Percentiles rank a stretch among this genome's conserved stretches.
Evolutionary conservation across 441 rosid species (phyloP).

Genomic region (Gossypium davidsonii): DNA sequence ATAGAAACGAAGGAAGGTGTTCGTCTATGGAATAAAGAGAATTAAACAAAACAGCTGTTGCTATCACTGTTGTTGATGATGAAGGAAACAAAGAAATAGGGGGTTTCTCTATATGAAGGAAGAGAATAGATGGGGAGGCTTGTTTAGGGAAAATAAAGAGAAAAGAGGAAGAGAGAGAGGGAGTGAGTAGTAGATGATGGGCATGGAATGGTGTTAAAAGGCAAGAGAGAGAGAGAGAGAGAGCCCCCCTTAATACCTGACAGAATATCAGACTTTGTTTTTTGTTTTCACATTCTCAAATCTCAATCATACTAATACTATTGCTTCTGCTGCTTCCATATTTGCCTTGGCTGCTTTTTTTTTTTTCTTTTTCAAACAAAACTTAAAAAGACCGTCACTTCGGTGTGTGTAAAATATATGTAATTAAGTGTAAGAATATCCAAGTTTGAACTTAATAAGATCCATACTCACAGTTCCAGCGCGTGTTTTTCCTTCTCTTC

Average conservation of each 20-base stretch:
- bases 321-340: not conserved
- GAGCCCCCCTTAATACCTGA: slow-evolving; percentile 59
- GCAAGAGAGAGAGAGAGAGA: slow-evolving; percentile 3
- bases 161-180: not conserved
- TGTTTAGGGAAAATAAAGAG: not conserved
- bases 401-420: not conserved
- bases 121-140: not conserved
- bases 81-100: not conserved
- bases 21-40: slow-evolving; percentile 17
- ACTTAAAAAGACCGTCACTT: slow-evolving; percentile 3
- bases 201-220: slow-evolving; percentile 22
- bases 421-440: not conserved
- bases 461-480: slow-evolving; percentile 6
- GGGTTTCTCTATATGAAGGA: not conserved
- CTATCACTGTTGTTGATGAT: not conserved
- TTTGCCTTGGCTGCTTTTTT: not conserved
- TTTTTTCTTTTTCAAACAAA: not conserved
- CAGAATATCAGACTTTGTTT: slow-evolving; percentile 47
- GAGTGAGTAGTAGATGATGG: slow-evolving; percentile 14
- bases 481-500: not conserved
- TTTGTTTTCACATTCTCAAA: slow-evolving; percentile 20
- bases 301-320: slow-evolving; percentile 1
- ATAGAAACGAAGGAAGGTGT: slow-evolving; percentile 17
- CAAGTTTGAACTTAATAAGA: not conserved
- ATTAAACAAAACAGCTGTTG: not conserved